Evolutionary conservation across 2,329 filamentous ascomycete species (phyloP).

Genomic region (Parascedosporium putredinis): DNA sequence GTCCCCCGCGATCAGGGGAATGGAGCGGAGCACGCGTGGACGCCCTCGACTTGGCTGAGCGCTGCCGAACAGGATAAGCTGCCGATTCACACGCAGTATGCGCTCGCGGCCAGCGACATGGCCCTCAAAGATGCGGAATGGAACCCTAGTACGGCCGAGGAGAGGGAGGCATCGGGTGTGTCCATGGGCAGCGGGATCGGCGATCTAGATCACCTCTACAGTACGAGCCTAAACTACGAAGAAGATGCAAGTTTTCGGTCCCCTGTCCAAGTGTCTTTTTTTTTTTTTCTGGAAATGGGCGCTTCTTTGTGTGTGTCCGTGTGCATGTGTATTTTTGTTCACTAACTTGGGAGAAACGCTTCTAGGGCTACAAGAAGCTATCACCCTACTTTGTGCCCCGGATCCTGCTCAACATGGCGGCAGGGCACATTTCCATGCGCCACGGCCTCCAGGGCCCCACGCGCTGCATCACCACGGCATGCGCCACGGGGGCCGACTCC

Average conservation of each 20-base stretch:
- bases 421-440: conserved; percentile 89
- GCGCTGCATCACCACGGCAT: conserved; percentile 86
- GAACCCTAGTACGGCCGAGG: conserved; percentile 48
- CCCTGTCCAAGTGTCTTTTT: too few species aligned
- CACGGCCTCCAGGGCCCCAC: conserved; percentile 86
- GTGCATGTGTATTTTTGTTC: too few species aligned
- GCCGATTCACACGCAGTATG: conserved; percentile 88
- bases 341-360: too few species aligned
- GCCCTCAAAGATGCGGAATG: conserved; percentile 76
- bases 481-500: conserved; percentile 90
- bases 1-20: conserved; percentile 47
- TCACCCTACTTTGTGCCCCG: conserved; percentile 90
- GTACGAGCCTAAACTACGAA: conserved; percentile 67
- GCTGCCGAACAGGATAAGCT: conserved; percentile 59
- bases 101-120: conserved; percentile 75
- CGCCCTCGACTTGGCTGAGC: conserved; percentile 41
- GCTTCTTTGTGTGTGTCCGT: too few species aligned
- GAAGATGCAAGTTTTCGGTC: conserved; percentile 57
- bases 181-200: conserved; percentile 94
- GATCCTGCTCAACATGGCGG: conserved; percentile 87
- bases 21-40: conserved; percentile 33
- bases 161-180: conserved; percentile 72
- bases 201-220: conserved; percentile 82
- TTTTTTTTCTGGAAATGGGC: too few species aligned
- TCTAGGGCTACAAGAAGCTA: conserved; percentile 80